Evolutionary conservation across 2,329 filamentous ascomycete species (phyloP).

Genomic region (Bipolaris bicolor): DNA sequence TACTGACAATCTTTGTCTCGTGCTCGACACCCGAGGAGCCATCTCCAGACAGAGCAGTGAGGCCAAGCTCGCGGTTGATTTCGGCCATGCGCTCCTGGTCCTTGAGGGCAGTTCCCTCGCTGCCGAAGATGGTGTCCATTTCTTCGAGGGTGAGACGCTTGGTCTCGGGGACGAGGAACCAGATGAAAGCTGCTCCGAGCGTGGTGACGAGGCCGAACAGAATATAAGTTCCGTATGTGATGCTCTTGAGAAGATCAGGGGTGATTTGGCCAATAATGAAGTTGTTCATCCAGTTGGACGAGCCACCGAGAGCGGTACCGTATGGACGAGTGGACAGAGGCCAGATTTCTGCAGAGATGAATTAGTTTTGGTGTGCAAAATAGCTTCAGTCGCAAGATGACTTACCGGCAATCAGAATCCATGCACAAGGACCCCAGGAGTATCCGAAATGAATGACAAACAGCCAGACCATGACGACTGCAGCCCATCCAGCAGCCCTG

Average conservation of each 20-base stretch:
- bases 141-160: conserved; percentile 61
- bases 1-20: conserved; percentile 11
- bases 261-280: conserved; percentile 72
- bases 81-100: conserved; percentile 74
- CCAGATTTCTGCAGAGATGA: conserved; percentile 65
- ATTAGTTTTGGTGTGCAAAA: neutral
- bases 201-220: conserved; percentile 71
- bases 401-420: conserved; percentile 68
- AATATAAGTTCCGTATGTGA: conserved; percentile 74
- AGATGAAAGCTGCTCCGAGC: conserved; percentile 63
- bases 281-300: conserved; percentile 58
- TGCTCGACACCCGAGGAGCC: conserved; percentile 11
- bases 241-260: conserved; percentile 68
- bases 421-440: conserved; percentile 75
- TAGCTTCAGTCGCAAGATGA: too few relatives aligned
- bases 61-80: conserved; percentile 73
- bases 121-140: conserved; percentile 71
- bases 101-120: conserved; percentile 67
- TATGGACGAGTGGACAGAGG: conserved; percentile 71
- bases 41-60: conserved; percentile 50
- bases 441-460: conserved; percentile 78
- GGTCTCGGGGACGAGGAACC: conserved; percentile 60
- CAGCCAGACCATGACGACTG: conserved; percentile 73
- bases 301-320: conserved; percentile 70
- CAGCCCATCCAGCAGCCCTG: conserved; percentile 70